Percentiles rank a stretch among this genome's conserved stretches.
phyloP scores from a whole-genome alignment of 768 basidiomycete species.

The Pisolithus microcarpus region DNA sequence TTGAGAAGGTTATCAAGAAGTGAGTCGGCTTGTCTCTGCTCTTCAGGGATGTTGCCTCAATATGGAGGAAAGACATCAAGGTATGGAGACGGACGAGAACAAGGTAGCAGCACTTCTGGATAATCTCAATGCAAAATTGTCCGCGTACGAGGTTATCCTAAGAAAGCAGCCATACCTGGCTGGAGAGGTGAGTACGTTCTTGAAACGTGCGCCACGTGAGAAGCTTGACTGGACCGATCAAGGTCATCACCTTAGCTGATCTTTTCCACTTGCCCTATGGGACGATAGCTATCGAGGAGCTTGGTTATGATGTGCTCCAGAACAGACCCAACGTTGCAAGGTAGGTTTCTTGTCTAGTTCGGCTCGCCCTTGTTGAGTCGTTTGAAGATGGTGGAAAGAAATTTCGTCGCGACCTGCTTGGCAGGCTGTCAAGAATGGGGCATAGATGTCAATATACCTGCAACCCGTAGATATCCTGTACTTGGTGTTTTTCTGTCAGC shows the following conservation, averaged over 20 bases:
- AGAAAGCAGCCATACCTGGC: constrained; percentile 47
- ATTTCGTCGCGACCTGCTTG: constrained; percentile 41
- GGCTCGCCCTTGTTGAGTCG: not conserved
- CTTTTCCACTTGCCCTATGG: constrained; percentile 40
- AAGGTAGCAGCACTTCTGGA: constrained; percentile 16
- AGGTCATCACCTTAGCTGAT: constrained; percentile 41
- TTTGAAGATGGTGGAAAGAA: constrained; percentile 46
- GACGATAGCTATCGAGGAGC: constrained; percentile 18
- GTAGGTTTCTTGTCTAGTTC: constrained; percentile 3
- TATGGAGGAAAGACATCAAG: constrained; percentile 1
- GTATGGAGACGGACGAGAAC: constrained; percentile 19
- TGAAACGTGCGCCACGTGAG: not conserved
- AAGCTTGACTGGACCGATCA: not conserved
- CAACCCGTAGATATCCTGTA: no score
- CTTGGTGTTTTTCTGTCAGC: no score
- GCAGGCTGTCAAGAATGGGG: constrained; percentile 36
- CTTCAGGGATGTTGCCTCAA: constrained; percentile 2
- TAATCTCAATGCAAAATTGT: constrained; percentile 33
- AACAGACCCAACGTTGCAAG: constrained; percentile 22
- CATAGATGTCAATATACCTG: constrained; percentile 4
- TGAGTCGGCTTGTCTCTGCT: constrained; percentile 18
- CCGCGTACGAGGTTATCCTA: constrained; percentile 48
- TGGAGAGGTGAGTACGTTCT: constrained; percentile 39
- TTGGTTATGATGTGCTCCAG: constrained; percentile 16
- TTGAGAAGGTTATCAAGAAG: constrained; percentile 48